These are phyloP conservation scores for Ampelocalamus luodianensis DNA, from an alignment of 176 grass and related monocot genomes.

Conservation along the genomic window DNA sequence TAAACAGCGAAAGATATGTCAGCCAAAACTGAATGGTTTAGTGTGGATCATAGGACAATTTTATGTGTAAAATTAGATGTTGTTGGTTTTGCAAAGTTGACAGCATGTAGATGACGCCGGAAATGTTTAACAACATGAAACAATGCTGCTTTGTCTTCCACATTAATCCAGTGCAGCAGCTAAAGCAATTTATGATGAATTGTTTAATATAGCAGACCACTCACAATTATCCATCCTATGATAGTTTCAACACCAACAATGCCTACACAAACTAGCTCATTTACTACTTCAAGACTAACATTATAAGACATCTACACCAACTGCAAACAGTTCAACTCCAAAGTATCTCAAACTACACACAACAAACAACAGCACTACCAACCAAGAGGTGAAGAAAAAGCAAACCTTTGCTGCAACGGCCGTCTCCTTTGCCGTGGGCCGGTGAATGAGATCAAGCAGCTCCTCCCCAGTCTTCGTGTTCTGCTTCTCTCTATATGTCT, in stretches of 20 bases:
- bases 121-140: constrained; percentile 8
- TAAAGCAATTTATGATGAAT: background rate
- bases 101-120: background rate
- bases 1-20: constrained; percentile 9
- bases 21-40: background rate
- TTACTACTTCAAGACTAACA: background rate
- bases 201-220: background rate
- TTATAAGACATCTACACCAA: background rate
- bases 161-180: constrained; percentile 2
- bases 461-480: constrained; percentile 96
- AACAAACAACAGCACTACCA: constrained; percentile 22
- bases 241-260: constrained; percentile 2
- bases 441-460: constrained; percentile 96
- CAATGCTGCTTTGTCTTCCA: constrained; percentile 2
- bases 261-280: background rate
- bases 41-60: background rate
- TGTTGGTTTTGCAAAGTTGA: constrained; percentile 1
- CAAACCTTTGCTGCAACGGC: constrained; percentile 97
- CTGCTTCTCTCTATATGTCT: constrained; percentile 90
- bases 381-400: constrained; percentile 25
- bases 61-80: background rate
- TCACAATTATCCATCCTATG: background rate
- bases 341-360: constrained; percentile 24
- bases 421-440: constrained; percentile 90
- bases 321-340: background rate